Base-by-base conservation (phyloP, 441 rosid species). In the Raphanus hybrid region DNA sequence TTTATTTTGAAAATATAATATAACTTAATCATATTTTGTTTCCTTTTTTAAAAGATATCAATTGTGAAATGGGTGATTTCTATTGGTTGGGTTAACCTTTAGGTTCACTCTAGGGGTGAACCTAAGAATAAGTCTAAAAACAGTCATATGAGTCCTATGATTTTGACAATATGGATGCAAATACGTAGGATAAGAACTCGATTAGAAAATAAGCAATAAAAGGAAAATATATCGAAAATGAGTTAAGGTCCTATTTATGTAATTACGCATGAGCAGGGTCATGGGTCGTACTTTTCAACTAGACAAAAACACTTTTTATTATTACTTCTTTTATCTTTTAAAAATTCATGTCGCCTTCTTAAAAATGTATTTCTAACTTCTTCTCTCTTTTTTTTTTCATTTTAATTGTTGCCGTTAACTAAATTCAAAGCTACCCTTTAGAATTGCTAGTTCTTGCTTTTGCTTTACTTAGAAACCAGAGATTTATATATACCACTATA, bases 301-400 rank as follows among this genome's bases (percentile, higher is more conserved):
- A 78, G 81, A 78, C 81, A 78, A 73, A 73, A 15, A 50, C 77
- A 35, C 77, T 73, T 78, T 73, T 78, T 78, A 78, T 78, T 78
- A 78, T 78, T 78, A 72, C 81, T 29, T 29, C 34, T 29, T 29
- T 29, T 29, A 67, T 72, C 81, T 61, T 78, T 73, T 73, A 69
- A 67, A 73, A 78, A 60, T 39, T 35, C 39, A 35, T 35, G 39
- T 78, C 77, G 59, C 64, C 57, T 77, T 63, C 57, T 77, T 41
- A 34, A 6, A 57, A 18, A 23, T 43, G 2, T 65, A 29, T 29
- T 29, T 29, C 34, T 29, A 29, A 5, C 34, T 29, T 23, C 26
- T 23, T 23, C 26, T 23, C 23, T 20, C 23, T 20, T 20, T 29
- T 29, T 29, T 29, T 78, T 8, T 72, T 66, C 12, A 59, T 23